phyloP scores from a whole-genome alignment of 2,329 filamentous ascomycete species.

The Diaporthe aspalathi region DNA sequence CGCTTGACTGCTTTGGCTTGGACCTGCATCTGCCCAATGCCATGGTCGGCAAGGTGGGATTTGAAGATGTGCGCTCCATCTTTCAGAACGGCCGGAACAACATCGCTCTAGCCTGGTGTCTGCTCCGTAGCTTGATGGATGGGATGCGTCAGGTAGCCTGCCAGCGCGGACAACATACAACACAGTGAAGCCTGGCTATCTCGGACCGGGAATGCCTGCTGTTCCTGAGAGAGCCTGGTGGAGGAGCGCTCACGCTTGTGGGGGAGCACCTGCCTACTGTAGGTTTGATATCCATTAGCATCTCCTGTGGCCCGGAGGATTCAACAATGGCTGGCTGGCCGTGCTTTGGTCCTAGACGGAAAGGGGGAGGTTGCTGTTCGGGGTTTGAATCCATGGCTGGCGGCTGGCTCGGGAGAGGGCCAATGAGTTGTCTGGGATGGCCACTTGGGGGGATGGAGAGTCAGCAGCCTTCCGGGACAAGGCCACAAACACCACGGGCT shows the following conservation, averaged over 20 bases:
- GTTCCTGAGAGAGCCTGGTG: neutral
- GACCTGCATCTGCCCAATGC: slow-evolving; percentile 34
- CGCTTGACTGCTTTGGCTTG: slow-evolving; percentile 36
- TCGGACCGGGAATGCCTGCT: slow-evolving; percentile 19
- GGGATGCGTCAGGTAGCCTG: too few relatives aligned
- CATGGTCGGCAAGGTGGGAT: slow-evolving; percentile 29
- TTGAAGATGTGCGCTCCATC: slow-evolving; percentile 26
- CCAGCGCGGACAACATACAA: slow-evolving; percentile 17
- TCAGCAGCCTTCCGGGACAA: slow-evolving; percentile 39
- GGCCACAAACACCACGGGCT: neutral
- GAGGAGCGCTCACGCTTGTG: slow-evolving; percentile 7
- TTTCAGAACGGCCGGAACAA: slow-evolving; percentile 5
- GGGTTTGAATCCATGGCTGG: slow-evolving; percentile 10
- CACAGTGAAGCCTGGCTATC: neutral
- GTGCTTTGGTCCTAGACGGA: neutral
- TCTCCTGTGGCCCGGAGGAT: neutral
- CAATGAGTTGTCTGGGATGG: slow-evolving; percentile 41
- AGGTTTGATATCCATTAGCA: slow-evolving; percentile 16
- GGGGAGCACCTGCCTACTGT: slow-evolving; percentile 1
- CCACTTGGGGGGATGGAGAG: slow-evolving; percentile 44
- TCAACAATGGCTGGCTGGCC: neutral
- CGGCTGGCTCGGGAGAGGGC: slow-evolving; percentile 31
- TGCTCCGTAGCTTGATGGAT: neutral
- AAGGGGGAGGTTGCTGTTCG: slow-evolving; percentile 5
- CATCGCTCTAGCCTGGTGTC: neutral